Conservation (phyloP, 768 basidiomycete genomes). For the Kondoa subrosea region DNA sequence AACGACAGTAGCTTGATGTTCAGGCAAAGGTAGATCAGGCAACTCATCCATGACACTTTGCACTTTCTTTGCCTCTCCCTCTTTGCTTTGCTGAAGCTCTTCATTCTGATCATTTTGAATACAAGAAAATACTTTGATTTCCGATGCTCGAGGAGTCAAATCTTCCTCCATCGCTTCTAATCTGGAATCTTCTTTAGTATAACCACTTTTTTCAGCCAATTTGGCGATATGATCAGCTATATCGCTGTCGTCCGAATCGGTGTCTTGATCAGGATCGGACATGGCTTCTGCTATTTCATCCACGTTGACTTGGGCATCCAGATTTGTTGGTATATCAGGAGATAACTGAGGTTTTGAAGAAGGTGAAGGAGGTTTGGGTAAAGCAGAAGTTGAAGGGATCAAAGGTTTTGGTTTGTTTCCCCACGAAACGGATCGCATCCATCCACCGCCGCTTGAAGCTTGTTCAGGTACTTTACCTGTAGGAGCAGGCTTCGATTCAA, state of each 20-base stretch:
- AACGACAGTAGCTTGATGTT: too few species aligned
- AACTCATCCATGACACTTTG: too few species aligned
- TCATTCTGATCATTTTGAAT: too few species aligned
- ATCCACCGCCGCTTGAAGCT: not conserved
- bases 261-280: not conserved
- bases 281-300: constrained; percentile 8
- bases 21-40: too few species aligned
- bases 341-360: not conserved
- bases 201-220: not conserved
- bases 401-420: not conserved
- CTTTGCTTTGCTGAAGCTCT: too few species aligned
- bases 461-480: too few species aligned
- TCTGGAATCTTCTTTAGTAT: not conserved
- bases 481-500: too few species aligned
- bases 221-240: constrained; percentile 2
- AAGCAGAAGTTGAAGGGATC: too few species aligned
- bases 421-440: not conserved
- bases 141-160: not conserved
- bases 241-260: constrained; percentile 3
- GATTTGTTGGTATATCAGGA: not conserved
- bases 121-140: not conserved
- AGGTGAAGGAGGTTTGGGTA: not conserved
- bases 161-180: not conserved
- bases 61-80: not conserved
- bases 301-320: not conserved